Evolutionary conservation across 1,139 yeast genomes (phyloP).

Genomic region (Groenewaldozyma auringiensis): DNA sequence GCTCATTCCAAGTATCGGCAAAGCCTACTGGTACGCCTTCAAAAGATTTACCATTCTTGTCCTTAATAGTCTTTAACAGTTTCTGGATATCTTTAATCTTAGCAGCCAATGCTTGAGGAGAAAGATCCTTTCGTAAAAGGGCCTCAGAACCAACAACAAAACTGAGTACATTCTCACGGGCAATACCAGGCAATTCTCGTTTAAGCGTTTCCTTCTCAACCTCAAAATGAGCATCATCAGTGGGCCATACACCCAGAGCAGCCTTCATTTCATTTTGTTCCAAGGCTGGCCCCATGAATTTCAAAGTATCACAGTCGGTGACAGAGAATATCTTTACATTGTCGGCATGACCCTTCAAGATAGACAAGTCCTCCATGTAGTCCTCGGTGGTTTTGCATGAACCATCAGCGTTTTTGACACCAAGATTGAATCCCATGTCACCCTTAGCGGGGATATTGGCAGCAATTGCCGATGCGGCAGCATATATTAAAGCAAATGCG

Average conservation of each 20-base stretch:
- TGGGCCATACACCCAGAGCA: conserved; percentile 88
- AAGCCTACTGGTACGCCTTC: conserved; percentile 72
- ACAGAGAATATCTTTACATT: conserved; percentile 77
- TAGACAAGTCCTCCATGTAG: conserved; percentile 54
- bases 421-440: conserved; percentile 62
- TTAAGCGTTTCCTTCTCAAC: conserved; percentile 64
- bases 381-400: conserved; percentile 51
- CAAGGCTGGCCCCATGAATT: conserved; percentile 79
- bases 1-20: conserved; percentile 91
- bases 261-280: conserved; percentile 58
- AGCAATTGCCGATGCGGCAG: background rate
- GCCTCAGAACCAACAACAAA: conserved; percentile 90
- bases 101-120: conserved; percentile 56
- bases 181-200: conserved; percentile 61
- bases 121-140: conserved; percentile 73
- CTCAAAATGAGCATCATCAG: conserved; percentile 61
- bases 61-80: conserved; percentile 52
- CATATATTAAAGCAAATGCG: background rate
- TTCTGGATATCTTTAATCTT: conserved; percentile 46
- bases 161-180: conserved; percentile 58
- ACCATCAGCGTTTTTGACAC: conserved; percentile 46
- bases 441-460: conserved; percentile 10
- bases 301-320: conserved; percentile 80
- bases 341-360: conserved; percentile 47
- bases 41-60: conserved; percentile 75